phyloP scores from a whole-genome alignment of 2,329 filamentous ascomycete genomes.

The Fusarium zealandicum region DNA sequence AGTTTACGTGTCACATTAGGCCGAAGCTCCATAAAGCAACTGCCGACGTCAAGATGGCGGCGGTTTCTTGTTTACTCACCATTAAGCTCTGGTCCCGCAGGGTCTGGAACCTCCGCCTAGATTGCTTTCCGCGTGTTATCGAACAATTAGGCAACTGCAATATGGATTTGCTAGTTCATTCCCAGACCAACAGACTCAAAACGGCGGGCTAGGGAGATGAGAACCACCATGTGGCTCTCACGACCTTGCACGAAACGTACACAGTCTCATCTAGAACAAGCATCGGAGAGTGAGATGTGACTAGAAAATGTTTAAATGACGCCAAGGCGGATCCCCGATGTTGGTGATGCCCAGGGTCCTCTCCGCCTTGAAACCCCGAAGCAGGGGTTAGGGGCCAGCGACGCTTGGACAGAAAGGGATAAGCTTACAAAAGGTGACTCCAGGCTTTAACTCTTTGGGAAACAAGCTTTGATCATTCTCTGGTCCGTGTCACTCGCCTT shows the following conservation, averaged over 20 bases:
- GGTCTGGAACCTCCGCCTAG: slow-evolving; percentile 21
- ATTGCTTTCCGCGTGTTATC: neutral
- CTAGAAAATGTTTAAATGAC: slow-evolving; percentile 27
- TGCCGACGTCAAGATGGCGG: slow-evolving; percentile 29
- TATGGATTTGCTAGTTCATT: neutral
- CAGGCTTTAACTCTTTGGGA: slow-evolving; percentile 10
- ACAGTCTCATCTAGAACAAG: slow-evolving; percentile 14
- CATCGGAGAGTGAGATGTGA: slow-evolving; percentile 21
- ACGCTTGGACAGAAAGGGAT: slow-evolving; percentile 20
- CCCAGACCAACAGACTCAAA: neutral
- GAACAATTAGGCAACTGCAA: neutral
- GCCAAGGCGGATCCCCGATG: slow-evolving; percentile 34
- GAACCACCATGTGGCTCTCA: slow-evolving; percentile 17
- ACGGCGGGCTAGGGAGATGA: neutral
- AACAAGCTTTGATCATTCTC: neutral
- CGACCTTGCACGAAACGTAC: slow-evolving; percentile 9
- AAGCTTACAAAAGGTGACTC: slow-evolving; percentile 15
- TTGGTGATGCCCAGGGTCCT: slow-evolving; percentile 33
- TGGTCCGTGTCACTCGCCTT: slow-evolving; percentile 19
- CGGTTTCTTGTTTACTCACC: slow-evolving; percentile 2
- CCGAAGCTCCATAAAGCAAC: slow-evolving; percentile 8
- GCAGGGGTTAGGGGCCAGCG: slow-evolving; percentile 36
- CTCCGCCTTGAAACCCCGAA: slow-evolving; percentile 22
- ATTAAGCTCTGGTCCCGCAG: slow-evolving; percentile 14
- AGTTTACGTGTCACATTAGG: neutral